Percentiles rank a stretch among this genome's conserved stretches.
phyloP scores from a whole-genome alignment of 1,284 basidiomycete species.

The Marasmius oreades region DNA sequence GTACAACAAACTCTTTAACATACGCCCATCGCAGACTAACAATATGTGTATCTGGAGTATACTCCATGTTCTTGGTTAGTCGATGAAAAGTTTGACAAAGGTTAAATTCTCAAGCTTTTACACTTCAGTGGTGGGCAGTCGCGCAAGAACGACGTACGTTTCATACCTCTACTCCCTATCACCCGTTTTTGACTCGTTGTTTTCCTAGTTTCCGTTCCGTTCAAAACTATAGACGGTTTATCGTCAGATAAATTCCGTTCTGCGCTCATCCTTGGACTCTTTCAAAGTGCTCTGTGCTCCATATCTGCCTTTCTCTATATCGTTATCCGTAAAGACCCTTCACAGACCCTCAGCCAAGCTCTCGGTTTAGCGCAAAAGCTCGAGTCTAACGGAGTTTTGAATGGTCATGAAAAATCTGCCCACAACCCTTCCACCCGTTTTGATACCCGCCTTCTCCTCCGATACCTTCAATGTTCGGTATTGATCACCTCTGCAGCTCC shows the following conservation, averaged over 20 bases:
- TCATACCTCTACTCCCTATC: not conserved
- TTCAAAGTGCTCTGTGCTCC: conserved; percentile 81
- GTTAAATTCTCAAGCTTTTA: conserved; percentile 10
- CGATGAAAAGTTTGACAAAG: conserved; percentile 3
- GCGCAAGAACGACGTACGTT: conserved; percentile 87
- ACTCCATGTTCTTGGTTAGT: conserved; percentile 75
- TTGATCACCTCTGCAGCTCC: conserved; percentile 92
- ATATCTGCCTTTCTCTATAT: conserved; percentile 82
- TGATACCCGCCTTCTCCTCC: conserved; percentile 57
- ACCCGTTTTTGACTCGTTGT: not conserved
- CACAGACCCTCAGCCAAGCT: conserved; percentile 47
- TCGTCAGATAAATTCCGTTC: conserved; percentile 81
- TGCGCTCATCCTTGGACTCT: conserved; percentile 83
- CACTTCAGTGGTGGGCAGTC: conserved; percentile 76
- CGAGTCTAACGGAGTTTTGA: conserved; percentile 23
- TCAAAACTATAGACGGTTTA: conserved; percentile 61
- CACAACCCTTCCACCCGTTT: conserved; percentile 34
- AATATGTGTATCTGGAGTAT: conserved; percentile 67
- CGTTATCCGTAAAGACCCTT: conserved; percentile 55
- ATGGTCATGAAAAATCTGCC: conserved; percentile 26
- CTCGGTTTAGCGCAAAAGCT: conserved; percentile 38
- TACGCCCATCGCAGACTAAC: conserved; percentile 45
- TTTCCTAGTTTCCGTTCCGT: conserved; percentile 77
- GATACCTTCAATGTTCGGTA: conserved; percentile 80
- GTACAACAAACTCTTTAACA: not conserved